Percentiles rank a stretch among this genome's conserved stretches.
phyloP scores from a whole-genome alignment of 345 rosid genomes.

The Eutrema heterophyllum region DNA sequence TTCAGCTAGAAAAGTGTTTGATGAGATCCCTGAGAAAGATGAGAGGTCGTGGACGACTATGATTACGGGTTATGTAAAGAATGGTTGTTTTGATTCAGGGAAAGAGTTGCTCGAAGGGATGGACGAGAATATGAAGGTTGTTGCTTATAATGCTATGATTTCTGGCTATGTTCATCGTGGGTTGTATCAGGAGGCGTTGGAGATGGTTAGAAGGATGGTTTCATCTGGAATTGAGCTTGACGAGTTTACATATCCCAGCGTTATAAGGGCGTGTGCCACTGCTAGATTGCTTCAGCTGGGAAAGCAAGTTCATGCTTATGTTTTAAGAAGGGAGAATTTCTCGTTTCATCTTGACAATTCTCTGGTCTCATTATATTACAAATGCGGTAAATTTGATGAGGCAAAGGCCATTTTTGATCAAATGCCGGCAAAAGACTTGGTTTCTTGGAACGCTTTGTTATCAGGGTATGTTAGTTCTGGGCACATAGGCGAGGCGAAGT shows the following conservation, averaged over 20 bases:
- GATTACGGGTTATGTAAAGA: conserved; percentile 32
- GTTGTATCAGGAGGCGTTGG: conserved; percentile 26
- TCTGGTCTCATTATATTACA: conserved; percentile 27
- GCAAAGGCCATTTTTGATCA: conserved; percentile 29
- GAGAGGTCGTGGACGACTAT: conserved; percentile 40
- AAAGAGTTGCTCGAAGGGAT: conserved; percentile 19
- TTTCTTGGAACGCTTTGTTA: conserved; percentile 38
- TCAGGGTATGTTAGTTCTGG: conserved; percentile 36
- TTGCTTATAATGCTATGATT: conserved; percentile 34
- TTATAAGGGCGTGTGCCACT: conserved; percentile 35
- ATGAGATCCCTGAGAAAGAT: conserved; percentile 31
- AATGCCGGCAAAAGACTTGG: conserved; percentile 33
- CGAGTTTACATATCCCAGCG: conserved; percentile 34
- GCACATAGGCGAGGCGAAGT: conserved; percentile 33
- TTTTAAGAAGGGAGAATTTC: conserved; percentile 22
- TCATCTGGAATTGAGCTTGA: conserved; percentile 29
- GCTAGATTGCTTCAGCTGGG: conserved; percentile 29
- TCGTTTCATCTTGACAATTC: conserved; percentile 32
- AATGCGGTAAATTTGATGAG: conserved; percentile 32
- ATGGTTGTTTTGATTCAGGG: conserved; percentile 27
- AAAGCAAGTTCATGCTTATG: conserved; percentile 32
- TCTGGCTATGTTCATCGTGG: conserved; percentile 36
- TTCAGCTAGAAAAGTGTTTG: conserved; percentile 30
- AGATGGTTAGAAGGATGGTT: conserved; percentile 31
- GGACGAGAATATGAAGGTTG: conserved; percentile 26